A percentile compares a stretch with the other conserved stretches of the same genome.
These are phyloP conservation scores for Schoenoplectus tabernaemontani DNA, from an alignment of 202 grass and related monocot species.

Conservation along the genomic window DNA sequence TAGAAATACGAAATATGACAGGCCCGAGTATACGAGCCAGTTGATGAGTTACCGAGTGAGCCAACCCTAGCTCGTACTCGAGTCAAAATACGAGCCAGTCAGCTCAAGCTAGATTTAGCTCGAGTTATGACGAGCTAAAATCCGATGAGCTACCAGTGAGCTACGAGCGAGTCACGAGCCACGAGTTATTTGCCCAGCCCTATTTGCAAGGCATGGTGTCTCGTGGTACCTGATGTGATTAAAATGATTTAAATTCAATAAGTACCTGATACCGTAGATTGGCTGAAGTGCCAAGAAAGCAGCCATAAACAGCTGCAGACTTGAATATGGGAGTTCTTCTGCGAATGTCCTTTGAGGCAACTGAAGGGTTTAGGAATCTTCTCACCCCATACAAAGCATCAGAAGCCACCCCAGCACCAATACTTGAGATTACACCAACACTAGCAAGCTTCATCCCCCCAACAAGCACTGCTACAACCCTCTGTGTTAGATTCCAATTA, in stretches of 20 bases:
- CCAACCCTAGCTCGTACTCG: no score
- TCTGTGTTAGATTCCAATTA: constrained; percentile 73
- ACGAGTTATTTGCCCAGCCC: no score
- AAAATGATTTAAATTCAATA: background rate
- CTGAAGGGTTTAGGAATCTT: constrained; percentile 46
- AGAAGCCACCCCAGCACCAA: constrained; percentile 90
- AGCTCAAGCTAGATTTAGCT: no score
- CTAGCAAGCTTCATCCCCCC: constrained; percentile 86
- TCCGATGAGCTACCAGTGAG: no score
- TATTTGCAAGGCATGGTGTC: background rate
- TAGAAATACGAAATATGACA: no score
- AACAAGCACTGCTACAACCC: constrained; percentile 74
- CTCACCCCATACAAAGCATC: constrained; percentile 57
- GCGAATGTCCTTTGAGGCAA: constrained; percentile 23
- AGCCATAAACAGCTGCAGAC: constrained; percentile 66
- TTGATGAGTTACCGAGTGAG: no score
- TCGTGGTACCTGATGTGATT: background rate
- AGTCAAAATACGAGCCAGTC: no score
- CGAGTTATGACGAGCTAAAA: no score
- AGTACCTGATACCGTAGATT: constrained; percentile 93
- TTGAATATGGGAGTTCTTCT: constrained; percentile 73
- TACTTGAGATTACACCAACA: constrained; percentile 86
- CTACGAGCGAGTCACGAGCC: no score
- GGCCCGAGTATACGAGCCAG: no score
- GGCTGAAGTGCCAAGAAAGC: constrained; percentile 90